Conservation (phyloP, 495 filamentous ascomycete genomes). For the Amphirosellinia nigrospora region DNA sequence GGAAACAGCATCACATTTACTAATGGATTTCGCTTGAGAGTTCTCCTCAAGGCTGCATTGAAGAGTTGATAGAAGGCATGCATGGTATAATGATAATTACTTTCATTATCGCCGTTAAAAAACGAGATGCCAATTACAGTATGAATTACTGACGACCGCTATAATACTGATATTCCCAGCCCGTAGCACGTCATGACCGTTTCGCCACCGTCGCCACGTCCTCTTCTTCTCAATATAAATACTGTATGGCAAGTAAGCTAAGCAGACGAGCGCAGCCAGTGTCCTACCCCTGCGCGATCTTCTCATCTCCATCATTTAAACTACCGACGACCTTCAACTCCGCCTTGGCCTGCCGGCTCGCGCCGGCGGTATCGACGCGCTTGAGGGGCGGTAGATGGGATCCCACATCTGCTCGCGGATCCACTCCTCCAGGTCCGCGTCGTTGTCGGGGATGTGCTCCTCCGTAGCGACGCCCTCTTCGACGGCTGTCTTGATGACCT, state of each 20-base stretch:
- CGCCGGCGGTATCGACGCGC: constrained; percentile 55
- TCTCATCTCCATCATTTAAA: constrained; percentile 28
- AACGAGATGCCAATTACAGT: neutral
- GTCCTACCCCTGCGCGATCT: constrained; percentile 15
- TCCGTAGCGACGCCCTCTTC: constrained; percentile 69
- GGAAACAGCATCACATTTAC: neutral
- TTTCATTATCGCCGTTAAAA: neutral
- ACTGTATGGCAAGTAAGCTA: neutral
- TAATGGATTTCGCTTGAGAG: neutral
- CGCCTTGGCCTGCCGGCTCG: constrained; percentile 62
- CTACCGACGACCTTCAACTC: constrained; percentile 61
- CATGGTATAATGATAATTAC: neutral
- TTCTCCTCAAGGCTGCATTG: neutral
- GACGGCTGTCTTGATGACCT: constrained; percentile 76
- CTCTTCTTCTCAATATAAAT: too few species aligned
- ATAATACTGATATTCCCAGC: neutral
- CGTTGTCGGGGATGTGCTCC: constrained; percentile 62
- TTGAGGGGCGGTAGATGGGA: constrained; percentile 69
- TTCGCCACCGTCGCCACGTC: too few species aligned
- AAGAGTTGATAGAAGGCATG: neutral
- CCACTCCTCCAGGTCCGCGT: constrained; percentile 75
- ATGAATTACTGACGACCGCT: neutral
- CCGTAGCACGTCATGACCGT: neutral
- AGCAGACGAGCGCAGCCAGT: neutral
- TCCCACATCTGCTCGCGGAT: constrained; percentile 92